Evolutionary conservation across 257 asterid species (phyloP), one percentile per base, ranked within the genome.

Genomic region (Nicotiana tabacum): DNA sequence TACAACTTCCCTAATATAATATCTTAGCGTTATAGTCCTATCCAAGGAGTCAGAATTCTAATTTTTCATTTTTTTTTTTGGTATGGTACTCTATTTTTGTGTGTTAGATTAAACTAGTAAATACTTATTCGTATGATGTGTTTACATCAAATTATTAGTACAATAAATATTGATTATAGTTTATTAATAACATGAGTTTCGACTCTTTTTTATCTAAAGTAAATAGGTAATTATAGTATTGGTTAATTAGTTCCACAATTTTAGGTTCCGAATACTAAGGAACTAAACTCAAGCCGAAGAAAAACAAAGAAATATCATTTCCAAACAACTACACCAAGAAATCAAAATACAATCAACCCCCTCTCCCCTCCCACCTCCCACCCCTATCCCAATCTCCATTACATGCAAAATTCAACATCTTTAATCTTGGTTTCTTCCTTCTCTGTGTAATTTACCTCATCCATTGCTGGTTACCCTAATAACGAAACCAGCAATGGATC

Each of bases 391-490:
- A 61, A 48, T 51, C 64, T 76, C 17, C 46, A 51, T 64, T 69
- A 55, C 62, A 76, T 76, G 64, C 80, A 76, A 27, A 15, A 17
- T 3, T 48, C 27, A 76, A 48, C 64, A 51, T 51, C 43, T 21
- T 48, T 46, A 46, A 74, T 48, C 39, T 72, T 46, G 12, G 27
- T 72, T 30, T 46, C 13, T 18, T 2, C 30, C n/a, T 46, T 51
- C 43, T 65, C 18, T 4, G 43, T 0, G 37, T 74, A 48, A 48
- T 48, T 7, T 74, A 18, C 27, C 80, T 76, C 46, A 48, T 76
- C 64, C 80, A 51, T 76, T 76, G 80, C 29, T 76, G 29, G 80
- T 76, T 27, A 27, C 80, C 64, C 43, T 76, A 51, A 7, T 48
- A 27, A 51, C 24, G 46, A 76, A 9, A 76, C 64, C 61, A 16